Evolutionary conservation across 148 eudicot species (phyloP).

Genomic region (Tetragonia tetragonoides): DNA sequence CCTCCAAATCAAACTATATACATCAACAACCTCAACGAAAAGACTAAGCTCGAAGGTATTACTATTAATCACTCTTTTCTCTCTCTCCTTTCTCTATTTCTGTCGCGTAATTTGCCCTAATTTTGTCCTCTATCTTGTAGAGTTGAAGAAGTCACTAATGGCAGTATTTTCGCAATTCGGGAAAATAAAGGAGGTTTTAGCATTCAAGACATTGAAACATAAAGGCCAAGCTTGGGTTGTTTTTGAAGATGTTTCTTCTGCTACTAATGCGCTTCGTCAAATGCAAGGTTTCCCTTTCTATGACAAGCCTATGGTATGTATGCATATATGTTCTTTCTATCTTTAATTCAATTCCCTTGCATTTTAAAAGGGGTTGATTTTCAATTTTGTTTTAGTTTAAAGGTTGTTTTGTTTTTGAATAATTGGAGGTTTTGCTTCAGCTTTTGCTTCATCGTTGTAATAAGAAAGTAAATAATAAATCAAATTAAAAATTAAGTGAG

Average conservation of each 20-base stretch:
- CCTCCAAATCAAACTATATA: slow-evolving; percentile 76
- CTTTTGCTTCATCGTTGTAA: not conserved
- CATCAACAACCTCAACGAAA: slow-evolving; percentile 94
- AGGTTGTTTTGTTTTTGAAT: too few species aligned
- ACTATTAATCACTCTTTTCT: not conserved
- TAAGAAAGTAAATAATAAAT: not conserved
- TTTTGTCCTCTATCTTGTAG: slow-evolving; percentile 29
- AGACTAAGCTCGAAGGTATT: slow-evolving; percentile 81
- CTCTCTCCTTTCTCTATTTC: not conserved
- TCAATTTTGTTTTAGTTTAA: too few species aligned
- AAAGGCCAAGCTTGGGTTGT: slow-evolving; percentile 99
- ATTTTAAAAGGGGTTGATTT: too few species aligned
- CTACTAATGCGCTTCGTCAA: slow-evolving; percentile 73
- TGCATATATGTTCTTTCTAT: too few species aligned
- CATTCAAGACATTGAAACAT: slow-evolving; percentile 93
- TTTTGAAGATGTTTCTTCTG: slow-evolving; percentile 80
- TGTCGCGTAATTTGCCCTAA: slow-evolving; percentile 18
- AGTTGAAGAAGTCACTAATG: slow-evolving; percentile 75
- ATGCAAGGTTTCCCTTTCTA: slow-evolving; percentile 96
- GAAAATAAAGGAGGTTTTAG: slow-evolving; percentile 85
- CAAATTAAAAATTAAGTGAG: too few species aligned
- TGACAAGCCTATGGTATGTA: slow-evolving; percentile 88
- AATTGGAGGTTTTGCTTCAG: not conserved
- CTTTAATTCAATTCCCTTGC: too few species aligned
- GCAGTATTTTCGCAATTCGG: slow-evolving; percentile 96